Conservation (phyloP, 805 yeast species). For the Metschnikowia bowlesiae region DNA sequence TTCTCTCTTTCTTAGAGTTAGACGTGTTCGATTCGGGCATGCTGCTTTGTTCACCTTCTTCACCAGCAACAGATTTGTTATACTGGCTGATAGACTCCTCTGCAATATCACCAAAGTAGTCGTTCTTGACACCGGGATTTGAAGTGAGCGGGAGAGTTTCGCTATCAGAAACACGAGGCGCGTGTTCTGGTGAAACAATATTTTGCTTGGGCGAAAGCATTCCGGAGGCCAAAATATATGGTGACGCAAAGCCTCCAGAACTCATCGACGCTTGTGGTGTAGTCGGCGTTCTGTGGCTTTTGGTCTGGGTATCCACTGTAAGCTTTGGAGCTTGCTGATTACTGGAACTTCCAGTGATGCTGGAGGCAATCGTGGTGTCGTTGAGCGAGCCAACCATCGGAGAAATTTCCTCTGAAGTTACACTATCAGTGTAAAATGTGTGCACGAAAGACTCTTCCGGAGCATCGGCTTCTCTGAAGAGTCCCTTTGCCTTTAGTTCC, state of each 20-base stretch:
- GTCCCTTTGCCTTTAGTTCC: constrained; percentile 43
- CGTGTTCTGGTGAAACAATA: constrained; percentile 2
- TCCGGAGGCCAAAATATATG: constrained; percentile 64
- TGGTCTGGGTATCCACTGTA: constrained; percentile 28
- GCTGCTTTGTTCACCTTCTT: not conserved
- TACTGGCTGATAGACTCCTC: not conserved
- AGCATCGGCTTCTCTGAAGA: constrained; percentile 22
- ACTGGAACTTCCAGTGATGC: constrained; percentile 11
- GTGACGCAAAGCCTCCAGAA: constrained; percentile 56
- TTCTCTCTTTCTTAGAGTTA: constrained; percentile 1
- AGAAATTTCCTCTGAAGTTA: constrained; percentile 22
- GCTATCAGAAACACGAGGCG: constrained; percentile 1
- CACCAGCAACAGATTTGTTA: not conserved
- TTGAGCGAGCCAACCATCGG: constrained; percentile 29
- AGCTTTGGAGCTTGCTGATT: constrained; percentile 22
- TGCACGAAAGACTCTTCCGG: constrained; percentile 5
- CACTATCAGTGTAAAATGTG: constrained; percentile 12
- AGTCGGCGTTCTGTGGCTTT: constrained; percentile 29
- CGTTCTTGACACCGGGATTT: constrained; percentile 3
- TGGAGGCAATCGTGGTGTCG: constrained; percentile 30
- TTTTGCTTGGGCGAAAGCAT: constrained; percentile 45
- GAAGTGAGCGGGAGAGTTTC: constrained; percentile 12
- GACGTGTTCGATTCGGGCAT: constrained; percentile 5
- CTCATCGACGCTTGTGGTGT: constrained; percentile 30
- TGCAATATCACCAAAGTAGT: constrained; percentile 11